Evolutionary conservation across 2,329 filamentous ascomycete genomes (phyloP).

Genomic region (Scedosporium boydii): DNA sequence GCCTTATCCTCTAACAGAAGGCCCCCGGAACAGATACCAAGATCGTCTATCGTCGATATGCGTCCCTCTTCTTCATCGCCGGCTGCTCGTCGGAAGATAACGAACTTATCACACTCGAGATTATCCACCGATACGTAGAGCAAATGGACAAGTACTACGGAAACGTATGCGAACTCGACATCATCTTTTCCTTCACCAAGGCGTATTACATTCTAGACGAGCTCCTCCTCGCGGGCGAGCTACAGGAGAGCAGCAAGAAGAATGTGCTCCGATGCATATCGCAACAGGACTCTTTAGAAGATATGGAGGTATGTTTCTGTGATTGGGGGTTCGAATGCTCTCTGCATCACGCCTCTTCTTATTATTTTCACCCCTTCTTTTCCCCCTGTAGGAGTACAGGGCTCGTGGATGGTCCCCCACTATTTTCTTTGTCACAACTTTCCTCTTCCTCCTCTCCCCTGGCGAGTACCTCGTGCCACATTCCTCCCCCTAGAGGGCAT

Average conservation of each 20-base stretch:
- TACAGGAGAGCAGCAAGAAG: conserved; percentile 99
- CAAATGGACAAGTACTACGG: conserved; percentile 99
- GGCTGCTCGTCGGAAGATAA: conserved; percentile 96
- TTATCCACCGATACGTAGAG: conserved; percentile 98
- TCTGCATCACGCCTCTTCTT: neutral
- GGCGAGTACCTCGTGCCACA: conserved; percentile 1
- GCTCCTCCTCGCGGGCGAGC: conserved; percentile 84
- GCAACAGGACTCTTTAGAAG: conserved; percentile 94
- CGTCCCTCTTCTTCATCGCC: conserved; percentile 98
- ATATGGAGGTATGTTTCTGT: conserved; percentile 82
- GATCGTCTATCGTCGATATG: conserved; percentile 97
- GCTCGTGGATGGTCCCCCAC: neutral
- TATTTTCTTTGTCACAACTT: conserved; percentile 1
- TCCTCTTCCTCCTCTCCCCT: neutral
- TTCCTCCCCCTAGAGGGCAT: conserved; percentile 19
- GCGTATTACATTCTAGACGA: conserved; percentile 99
- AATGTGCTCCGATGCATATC: conserved; percentile 93
- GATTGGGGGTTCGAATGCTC: conserved; percentile 8
- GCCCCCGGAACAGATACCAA: conserved; percentile 64
- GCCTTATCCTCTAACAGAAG: conserved; percentile 9
- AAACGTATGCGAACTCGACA: conserved; percentile 98
- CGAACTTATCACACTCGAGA: conserved; percentile 94
- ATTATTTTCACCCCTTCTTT: neutral
- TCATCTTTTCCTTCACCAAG: conserved; percentile 99
- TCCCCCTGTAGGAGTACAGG: neutral